These are phyloP conservation scores for Boletus edulis DNA, from an alignment of 768 basidiomycete species.

Conservation along the genomic window DNA sequence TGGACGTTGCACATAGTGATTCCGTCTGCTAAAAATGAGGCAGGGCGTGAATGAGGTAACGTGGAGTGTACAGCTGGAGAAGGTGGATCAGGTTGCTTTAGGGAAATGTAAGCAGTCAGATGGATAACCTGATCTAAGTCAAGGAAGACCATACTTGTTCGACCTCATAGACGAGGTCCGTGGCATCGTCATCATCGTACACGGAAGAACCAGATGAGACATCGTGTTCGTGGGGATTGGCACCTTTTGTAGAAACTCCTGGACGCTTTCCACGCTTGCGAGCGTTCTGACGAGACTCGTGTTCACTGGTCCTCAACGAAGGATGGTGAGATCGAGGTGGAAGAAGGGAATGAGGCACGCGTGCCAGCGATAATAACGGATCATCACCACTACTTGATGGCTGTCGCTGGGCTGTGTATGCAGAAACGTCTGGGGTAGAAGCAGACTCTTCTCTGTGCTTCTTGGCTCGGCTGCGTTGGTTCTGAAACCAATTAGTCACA, in stretches of 20 bases:
- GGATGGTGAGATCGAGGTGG: slow-evolving; percentile 32
- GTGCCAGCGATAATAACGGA: slow-evolving; percentile 8
- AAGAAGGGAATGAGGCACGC: slow-evolving; percentile 10
- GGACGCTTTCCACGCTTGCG: slow-evolving; percentile 62
- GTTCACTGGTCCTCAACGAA: slow-evolving; percentile 25
- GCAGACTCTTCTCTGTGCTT: slow-evolving; percentile 58
- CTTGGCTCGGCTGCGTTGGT: slow-evolving; percentile 62
- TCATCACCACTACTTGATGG: slow-evolving; percentile 5
- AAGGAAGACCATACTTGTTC: too few relatives aligned
- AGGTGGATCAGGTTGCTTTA: too few relatives aligned
- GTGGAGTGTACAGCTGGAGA: too few relatives aligned
- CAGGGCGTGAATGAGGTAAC: too few relatives aligned
- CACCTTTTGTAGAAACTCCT: slow-evolving; percentile 37
- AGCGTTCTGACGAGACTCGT: slow-evolving; percentile 55
- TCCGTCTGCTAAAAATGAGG: too few relatives aligned
- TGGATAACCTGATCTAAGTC: too few relatives aligned
- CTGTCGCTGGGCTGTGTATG: neutral
- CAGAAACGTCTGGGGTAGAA: slow-evolving; percentile 21
- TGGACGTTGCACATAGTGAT: too few relatives aligned
- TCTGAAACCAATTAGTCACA: slow-evolving; percentile 41
- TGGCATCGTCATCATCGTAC: slow-evolving; percentile 40
- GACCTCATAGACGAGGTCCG: slow-evolving; percentile 46
- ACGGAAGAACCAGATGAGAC: slow-evolving; percentile 54
- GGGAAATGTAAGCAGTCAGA: too few relatives aligned
- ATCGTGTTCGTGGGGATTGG: slow-evolving; percentile 42